A percentile compares a stretch with the other conserved stretches of the same genome.
Conservation (phyloP, 352 stramenopile species). For the Phytophthora tentaculata region DNA sequence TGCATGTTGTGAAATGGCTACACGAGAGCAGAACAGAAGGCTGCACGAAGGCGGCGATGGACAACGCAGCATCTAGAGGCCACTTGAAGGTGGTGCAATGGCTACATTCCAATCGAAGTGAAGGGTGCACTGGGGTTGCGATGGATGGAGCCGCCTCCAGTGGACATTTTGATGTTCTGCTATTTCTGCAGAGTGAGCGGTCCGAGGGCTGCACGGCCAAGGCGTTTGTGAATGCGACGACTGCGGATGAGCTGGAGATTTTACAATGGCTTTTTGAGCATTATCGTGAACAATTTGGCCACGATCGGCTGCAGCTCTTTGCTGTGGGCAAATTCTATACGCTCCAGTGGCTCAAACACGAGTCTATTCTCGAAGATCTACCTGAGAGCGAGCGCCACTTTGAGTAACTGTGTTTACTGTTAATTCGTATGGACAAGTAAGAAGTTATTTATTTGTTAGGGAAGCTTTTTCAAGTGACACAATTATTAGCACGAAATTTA, state of each 20-base stretch:
- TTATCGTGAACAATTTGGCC: conserved; percentile 33
- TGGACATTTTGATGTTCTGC: conserved; percentile 49
- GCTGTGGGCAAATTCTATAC: conserved; percentile 48
- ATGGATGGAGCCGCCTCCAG: conserved; percentile 42
- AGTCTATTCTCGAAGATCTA: conserved; percentile 31
- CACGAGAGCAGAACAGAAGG: conserved; percentile 32
- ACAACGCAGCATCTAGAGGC: conserved; percentile 35
- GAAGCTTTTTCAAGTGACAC: conserved; percentile 25
- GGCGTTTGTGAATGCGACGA: conserved; percentile 49
- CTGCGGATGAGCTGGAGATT: conserved; percentile 41
- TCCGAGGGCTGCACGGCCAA: conserved; percentile 32
- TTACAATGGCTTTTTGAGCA: conserved; percentile 47
- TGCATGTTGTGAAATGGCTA: conserved; percentile 41
- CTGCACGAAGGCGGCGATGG: conserved; percentile 36
- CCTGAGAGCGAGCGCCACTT: conserved; percentile 35
- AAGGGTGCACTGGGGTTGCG: conserved; percentile 39
- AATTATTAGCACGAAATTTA: conserved; percentile 23
- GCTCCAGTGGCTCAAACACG: conserved; percentile 44
- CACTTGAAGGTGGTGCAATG: conserved; percentile 37
- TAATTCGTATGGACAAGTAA: conserved; percentile 29
- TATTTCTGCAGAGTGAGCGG: conserved; percentile 39
- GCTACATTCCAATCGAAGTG: conserved; percentile 34
- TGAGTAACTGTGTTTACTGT: conserved; percentile 24
- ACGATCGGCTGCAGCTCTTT: conserved; percentile 43
- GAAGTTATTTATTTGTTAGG: conserved; percentile 42